Evolutionary conservation across 1,284 basidiomycete genomes (phyloP), one percentile per base, ranked within the genome.

Genomic region (Heliocybe sulcata): DNA sequence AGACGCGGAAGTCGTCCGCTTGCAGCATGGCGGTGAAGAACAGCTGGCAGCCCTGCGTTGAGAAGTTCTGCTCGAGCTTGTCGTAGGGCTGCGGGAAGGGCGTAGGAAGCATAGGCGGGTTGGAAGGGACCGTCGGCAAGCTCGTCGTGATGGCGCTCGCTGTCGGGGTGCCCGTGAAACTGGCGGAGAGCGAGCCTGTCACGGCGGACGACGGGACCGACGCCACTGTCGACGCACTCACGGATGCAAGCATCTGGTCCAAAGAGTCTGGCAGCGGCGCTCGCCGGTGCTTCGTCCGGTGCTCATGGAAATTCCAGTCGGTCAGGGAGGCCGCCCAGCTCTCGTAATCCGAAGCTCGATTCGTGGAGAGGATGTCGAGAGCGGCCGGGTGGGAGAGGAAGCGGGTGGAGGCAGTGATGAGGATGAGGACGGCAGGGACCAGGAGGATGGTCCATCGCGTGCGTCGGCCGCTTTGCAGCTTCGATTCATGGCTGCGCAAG

Each of bases 71-170:
- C 11, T 79, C 74, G 50, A 91, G 66, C 1, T 79, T 74, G 63
- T 91, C 90, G 61, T 87, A 83, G 0, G 90, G 79, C 58, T 87
- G 87, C 1, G 89, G 90, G 61, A 90, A 89, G 0, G 90, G 89
- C 10, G 79, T 82, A 12, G 80, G 90, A 55, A 83, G 76, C 27
- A 58, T 60, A 1, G 79, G 81, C 9, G 71, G 70, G 53, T 60
- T 23, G 57, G 61, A 55, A 22, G 67, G 68, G 25, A 74, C 60
- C 35, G 65, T 67, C 11, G 71, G 71, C 25, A 67, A 49, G 11
- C 55, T 38, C 27, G 19, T 20, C 22, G 12, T 19, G 53, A 23
- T 38, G 54, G 56, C 3, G 16, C 59, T 57, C 1, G 56, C 38
- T 22, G 56, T 55, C 1, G 64, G 47, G 11, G 64, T 26, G 23